These are phyloP conservation scores for Carallia brachiata DNA, from an alignment of 345 rosid genomes.

Conservation along the genomic window DNA sequence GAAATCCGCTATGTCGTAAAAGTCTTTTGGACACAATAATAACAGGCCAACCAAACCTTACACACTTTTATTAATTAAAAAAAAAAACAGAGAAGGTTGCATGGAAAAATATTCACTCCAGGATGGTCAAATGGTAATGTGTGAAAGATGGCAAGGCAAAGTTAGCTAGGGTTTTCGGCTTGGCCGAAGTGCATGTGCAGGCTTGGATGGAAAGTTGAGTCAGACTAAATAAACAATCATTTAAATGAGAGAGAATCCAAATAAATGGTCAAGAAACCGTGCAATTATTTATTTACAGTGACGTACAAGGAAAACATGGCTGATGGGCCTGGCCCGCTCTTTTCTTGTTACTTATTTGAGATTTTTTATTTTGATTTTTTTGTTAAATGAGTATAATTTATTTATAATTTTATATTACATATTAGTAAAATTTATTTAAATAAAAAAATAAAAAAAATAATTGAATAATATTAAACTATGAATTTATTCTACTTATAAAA, in stretches of 20 bases:
- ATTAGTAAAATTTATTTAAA: too few species aligned
- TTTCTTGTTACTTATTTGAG: not conserved
- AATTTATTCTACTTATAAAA: too few species aligned
- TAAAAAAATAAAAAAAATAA: too few species aligned
- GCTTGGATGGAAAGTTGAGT: slow-evolving; percentile 69
- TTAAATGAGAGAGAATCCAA: slow-evolving; percentile 40
- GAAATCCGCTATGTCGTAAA: not conserved
- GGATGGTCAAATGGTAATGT: slow-evolving; percentile 41
- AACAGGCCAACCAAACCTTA: not conserved
- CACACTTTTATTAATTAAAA: not conserved
- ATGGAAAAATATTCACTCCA: slow-evolving; percentile 23
- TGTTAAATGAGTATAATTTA: too few species aligned
- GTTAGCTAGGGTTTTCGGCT: slow-evolving; percentile 32
- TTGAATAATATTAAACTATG: too few species aligned
- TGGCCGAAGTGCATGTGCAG: slow-evolving; percentile 60
- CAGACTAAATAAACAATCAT: slow-evolving; percentile 3
- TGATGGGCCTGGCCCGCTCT: slow-evolving; percentile 29
- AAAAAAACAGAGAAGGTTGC: slow-evolving; percentile 1
- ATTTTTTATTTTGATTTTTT: too few species aligned
- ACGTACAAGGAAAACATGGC: slow-evolving; percentile 68
- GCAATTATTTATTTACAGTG: slow-evolving; percentile 47
- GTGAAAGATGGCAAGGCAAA: slow-evolving; percentile 22
- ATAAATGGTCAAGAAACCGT: slow-evolving; percentile 61
- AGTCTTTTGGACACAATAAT: not conserved
- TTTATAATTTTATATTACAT: too few species aligned